Conservation (phyloP, 306 rosid genomes). For the Rosa persica region DNA sequence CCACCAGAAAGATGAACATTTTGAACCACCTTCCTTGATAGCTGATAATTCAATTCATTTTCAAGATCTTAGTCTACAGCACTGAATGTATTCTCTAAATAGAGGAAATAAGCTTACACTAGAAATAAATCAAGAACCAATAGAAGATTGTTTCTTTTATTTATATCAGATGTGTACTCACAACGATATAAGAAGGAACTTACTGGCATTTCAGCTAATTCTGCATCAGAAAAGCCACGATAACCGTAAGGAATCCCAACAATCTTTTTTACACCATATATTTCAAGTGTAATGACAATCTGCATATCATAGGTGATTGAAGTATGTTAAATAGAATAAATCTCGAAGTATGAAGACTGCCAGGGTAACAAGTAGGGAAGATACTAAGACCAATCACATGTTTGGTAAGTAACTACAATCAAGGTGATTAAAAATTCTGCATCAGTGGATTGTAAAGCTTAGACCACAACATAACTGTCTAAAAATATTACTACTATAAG, state of each 20-base stretch:
- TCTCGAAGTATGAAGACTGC: background rate
- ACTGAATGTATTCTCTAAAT: background rate
- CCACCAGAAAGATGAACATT: conserved; percentile 99
- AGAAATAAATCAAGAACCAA: background rate
- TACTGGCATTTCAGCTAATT: conserved; percentile 82
- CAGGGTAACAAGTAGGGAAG: background rate
- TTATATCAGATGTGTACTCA: conserved; percentile 9
- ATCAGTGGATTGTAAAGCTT: background rate
- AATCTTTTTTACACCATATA: conserved; percentile 86
- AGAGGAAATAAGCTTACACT: conserved; percentile 15
- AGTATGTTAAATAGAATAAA: background rate
- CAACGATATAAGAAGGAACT: conserved; percentile 28
- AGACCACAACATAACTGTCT: background rate
- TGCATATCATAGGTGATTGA: conserved; percentile 44
- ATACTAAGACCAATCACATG: background rate
- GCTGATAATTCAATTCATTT: conserved; percentile 47
- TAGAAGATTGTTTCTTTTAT: conserved; percentile 4
- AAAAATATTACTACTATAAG: background rate
- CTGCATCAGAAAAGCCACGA: conserved; percentile 86
- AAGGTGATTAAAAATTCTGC: background rate
- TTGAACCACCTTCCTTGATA: conserved; percentile 91
- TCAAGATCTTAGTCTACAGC: conserved; percentile 24
- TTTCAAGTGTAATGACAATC: conserved; percentile 98
- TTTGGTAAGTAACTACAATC: conserved; percentile 13
- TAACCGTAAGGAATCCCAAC: conserved; percentile 98